These are phyloP conservation scores for Calonectria multiphialidica DNA, from an alignment of 2,329 filamentous ascomycete genomes.

Conservation along the genomic window DNA sequence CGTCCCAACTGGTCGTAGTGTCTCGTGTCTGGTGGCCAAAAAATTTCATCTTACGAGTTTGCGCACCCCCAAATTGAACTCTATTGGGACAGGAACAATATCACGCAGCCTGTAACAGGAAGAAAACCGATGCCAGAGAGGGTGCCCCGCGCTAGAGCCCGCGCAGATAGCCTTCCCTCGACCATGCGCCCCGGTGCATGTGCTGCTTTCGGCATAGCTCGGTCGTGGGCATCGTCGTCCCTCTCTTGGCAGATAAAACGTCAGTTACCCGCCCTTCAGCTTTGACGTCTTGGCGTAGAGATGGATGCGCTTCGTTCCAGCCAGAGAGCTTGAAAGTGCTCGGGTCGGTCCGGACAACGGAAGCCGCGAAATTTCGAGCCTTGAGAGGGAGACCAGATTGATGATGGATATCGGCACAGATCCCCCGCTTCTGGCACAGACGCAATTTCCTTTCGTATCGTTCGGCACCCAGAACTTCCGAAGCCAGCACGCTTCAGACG, in stretches of 20 bases:
- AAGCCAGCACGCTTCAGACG: no score
- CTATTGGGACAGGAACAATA: neutral
- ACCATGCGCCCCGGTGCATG: neutral
- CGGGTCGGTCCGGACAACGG: neutral
- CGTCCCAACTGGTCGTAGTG: neutral
- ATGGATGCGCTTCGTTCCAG: neutral
- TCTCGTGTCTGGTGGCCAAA: neutral
- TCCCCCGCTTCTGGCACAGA: neutral
- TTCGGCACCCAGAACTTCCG: neutral
- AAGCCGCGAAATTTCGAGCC: neutral
- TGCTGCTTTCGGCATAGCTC: neutral
- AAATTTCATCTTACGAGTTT: conserved; percentile 7
- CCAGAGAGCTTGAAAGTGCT: neutral
- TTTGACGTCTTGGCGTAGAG: neutral
- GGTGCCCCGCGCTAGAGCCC: neutral
- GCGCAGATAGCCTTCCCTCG: neutral
- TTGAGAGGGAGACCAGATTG: neutral
- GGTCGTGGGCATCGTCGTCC: neutral
- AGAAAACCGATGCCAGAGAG: neutral
- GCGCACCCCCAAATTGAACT: neutral
- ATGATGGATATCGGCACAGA: neutral
- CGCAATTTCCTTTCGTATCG: neutral
- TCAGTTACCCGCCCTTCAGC: neutral
- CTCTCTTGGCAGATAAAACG: neutral
- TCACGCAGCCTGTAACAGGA: neutral